Evolutionary conservation across 2,329 filamentous ascomycete species (phyloP).

Genomic region (Sclerotinia spermophila): DNA sequence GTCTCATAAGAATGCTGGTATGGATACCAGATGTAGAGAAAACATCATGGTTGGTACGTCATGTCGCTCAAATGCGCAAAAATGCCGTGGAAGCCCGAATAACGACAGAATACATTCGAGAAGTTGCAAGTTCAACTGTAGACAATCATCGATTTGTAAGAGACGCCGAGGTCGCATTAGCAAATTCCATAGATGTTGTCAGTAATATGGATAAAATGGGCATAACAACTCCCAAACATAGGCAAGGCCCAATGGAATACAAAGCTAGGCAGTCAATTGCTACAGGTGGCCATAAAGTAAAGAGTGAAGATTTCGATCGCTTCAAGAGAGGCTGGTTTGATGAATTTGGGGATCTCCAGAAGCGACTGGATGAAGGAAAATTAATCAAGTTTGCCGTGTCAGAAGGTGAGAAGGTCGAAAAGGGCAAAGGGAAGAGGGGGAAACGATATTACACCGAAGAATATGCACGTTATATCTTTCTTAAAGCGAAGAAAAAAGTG

Average conservation of each 20-base stretch:
- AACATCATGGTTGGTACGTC: conserved; percentile 55
- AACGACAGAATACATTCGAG: conserved; percentile 54
- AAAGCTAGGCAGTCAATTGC: conserved; percentile 23
- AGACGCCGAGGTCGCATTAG: conserved; percentile 47
- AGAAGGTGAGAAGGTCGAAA: background rate
- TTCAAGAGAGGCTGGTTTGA: background rate
- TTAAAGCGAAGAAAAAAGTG: background rate
- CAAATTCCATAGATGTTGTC: conserved; percentile 42
- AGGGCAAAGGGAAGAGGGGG: background rate
- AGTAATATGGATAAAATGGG: conserved; percentile 47
- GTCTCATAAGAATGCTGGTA: conserved; percentile 73
- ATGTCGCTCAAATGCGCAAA: conserved; percentile 53
- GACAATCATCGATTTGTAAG: conserved; percentile 37
- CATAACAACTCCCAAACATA: conserved; percentile 44
- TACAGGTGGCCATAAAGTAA: conserved; percentile 16
- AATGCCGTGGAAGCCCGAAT: conserved; percentile 58
- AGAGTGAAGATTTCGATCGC: background rate
- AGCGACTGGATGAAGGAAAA: background rate
- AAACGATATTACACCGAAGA: background rate
- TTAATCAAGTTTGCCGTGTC: background rate
- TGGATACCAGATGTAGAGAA: conserved; percentile 65
- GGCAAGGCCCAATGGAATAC: conserved; percentile 40
- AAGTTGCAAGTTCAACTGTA: conserved; percentile 47
- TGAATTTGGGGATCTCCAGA: background rate
- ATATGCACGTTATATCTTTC: background rate